phyloP scores from a whole-genome alignment of 2,329 filamentous ascomycete genomes.

The Clonostachys sp. region DNA sequence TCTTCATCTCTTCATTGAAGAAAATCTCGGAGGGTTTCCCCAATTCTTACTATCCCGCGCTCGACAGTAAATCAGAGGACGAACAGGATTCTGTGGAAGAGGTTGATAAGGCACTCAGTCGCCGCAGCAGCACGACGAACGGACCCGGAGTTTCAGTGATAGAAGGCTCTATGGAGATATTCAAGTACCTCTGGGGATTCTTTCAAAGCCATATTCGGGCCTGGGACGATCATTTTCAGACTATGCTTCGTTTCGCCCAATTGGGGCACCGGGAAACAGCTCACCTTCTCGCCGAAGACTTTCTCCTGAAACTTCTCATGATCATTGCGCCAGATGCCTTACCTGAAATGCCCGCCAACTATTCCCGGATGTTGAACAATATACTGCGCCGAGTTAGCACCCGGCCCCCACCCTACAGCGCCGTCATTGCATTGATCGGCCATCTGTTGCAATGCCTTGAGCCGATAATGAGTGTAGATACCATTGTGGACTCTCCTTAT shows the following conservation, averaged over 20 bases:
- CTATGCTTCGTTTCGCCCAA: conserved; percentile 62
- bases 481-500: conserved; percentile 29
- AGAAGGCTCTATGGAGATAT: conserved; percentile 33
- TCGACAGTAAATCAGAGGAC: background rate
- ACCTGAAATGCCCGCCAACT: conserved; percentile 48
- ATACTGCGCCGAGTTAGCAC: conserved; percentile 43
- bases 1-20: conserved; percentile 47
- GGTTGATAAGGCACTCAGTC: background rate
- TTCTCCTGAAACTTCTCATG: conserved; percentile 52
- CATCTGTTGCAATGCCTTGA: conserved; percentile 37
- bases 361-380: conserved; percentile 46
- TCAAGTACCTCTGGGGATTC: conserved; percentile 55
- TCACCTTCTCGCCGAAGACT: conserved; percentile 55
- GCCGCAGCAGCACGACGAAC: background rate
- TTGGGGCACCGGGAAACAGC: conserved; percentile 55
- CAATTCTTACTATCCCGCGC: conserved; percentile 33
- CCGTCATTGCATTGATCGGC: conserved; percentile 45
- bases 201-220: conserved; percentile 59
- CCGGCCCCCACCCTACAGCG: conserved; percentile 49
- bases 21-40: conserved; percentile 45
- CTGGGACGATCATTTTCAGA: conserved; percentile 74
- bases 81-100: background rate
- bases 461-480: conserved; percentile 22
- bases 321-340: conserved; percentile 56
- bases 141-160: conserved; percentile 17